phyloP scores from a whole-genome alignment of 208 protist species.

The Trypanosoma boissoni region DNA sequence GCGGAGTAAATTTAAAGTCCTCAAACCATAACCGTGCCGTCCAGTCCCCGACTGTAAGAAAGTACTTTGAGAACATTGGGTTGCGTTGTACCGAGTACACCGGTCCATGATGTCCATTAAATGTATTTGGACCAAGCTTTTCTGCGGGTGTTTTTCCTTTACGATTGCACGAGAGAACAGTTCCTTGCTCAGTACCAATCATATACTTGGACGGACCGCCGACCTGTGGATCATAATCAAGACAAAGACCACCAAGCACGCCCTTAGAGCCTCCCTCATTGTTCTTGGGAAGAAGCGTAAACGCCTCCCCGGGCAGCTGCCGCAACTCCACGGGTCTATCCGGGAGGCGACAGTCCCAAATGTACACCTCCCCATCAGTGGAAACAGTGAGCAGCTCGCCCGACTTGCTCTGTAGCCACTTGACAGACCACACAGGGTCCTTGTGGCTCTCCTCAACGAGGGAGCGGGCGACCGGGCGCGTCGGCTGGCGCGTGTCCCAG shows the following conservation, averaged over 20 bases:
- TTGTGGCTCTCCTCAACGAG: slow-evolving; percentile 96
- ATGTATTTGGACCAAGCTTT: slow-evolving; percentile 92
- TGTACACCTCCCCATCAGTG: slow-evolving; percentile 93
- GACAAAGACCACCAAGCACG: slow-evolving; percentile 89
- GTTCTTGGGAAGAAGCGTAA: slow-evolving; percentile 88
- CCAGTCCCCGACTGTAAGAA: slow-evolving; percentile 97
- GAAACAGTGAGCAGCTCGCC: slow-evolving; percentile 94
- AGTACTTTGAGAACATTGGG: slow-evolving; percentile 95
- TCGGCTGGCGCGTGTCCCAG: slow-evolving; percentile 95
- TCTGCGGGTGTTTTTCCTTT: slow-evolving; percentile 94
- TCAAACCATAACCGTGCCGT: slow-evolving; percentile 95
- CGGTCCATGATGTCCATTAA: slow-evolving; percentile 95
- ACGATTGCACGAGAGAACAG: slow-evolving; percentile 92
- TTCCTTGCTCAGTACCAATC: slow-evolving; percentile 96
- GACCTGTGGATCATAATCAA: slow-evolving; percentile 95
- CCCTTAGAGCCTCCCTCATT: slow-evolving; percentile 87
- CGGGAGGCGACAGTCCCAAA: slow-evolving; percentile 95
- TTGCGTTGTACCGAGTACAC: slow-evolving; percentile 95
- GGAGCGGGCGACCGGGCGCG: slow-evolving; percentile 72
- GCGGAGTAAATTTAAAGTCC: slow-evolving; percentile 93
- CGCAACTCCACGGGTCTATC: slow-evolving; percentile 89
- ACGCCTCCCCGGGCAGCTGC: slow-evolving; percentile 71
- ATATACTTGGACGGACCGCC: slow-evolving; percentile 96
- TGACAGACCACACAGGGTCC: slow-evolving; percentile 95
- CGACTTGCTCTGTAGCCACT: slow-evolving; percentile 96